Evolutionary conservation across 495 filamentous ascomycete genomes (phyloP).

Genomic region (Neurospora discreta): DNA sequence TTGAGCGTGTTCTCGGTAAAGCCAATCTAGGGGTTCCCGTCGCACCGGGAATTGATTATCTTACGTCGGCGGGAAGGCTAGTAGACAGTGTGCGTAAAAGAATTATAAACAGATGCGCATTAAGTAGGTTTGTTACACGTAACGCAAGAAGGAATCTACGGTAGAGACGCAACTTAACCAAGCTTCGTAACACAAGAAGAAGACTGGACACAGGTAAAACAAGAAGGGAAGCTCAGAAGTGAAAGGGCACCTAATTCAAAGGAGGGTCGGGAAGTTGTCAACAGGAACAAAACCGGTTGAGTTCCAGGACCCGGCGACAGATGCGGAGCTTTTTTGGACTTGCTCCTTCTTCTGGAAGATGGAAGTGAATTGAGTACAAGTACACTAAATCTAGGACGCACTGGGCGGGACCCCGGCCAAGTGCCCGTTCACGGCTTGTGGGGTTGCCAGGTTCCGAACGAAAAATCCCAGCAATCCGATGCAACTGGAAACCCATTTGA

Average conservation of each 20-base stretch:
- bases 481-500: neutral
- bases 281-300: neutral
- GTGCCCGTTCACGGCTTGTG: neutral
- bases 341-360: slow-evolving; percentile 7
- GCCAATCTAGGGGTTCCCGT: neutral
- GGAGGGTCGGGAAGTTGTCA: neutral
- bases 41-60: neutral
- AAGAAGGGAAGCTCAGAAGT: neutral
- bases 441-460: slow-evolving; percentile 3
- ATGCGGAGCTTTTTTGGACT: slow-evolving; percentile 6
- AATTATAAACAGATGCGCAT: neutral
- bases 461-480: slow-evolving; percentile 12
- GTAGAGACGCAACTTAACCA: neutral
- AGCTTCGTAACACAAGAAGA: neutral
- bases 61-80: neutral
- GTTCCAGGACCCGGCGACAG: neutral
- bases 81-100: neutral
- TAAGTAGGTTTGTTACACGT: neutral
- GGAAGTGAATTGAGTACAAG: too few relatives aligned
- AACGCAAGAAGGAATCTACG: neutral
- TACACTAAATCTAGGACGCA: too few relatives aligned
- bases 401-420: too few relatives aligned
- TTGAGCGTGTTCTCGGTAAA: neutral
- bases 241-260: neutral
- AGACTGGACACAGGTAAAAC: neutral